A percentile compares a stretch with the other conserved stretches of the same genome.
phyloP scores from a whole-genome alignment of 2,329 filamentous ascomycete genomes.

The Cephalotrichum gorgonifer region DNA sequence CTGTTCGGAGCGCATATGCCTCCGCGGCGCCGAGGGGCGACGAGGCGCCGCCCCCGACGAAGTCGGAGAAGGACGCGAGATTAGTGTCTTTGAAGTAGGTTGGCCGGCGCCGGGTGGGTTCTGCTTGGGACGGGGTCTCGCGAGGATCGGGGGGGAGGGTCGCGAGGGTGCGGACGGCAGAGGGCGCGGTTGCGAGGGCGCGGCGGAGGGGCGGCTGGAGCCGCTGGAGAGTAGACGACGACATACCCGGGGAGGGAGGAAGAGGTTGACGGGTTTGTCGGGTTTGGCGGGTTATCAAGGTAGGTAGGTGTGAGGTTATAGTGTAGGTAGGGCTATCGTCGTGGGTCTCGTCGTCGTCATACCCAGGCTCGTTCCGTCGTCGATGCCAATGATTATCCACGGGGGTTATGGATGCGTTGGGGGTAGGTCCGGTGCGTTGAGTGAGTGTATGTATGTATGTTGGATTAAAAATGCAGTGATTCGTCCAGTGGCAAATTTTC shows the following conservation, averaged over 20 bases:
- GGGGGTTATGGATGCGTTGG: not conserved
- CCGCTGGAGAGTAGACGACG: constrained; percentile 26
- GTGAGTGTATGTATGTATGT: not conserved
- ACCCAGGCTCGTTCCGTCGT: no score
- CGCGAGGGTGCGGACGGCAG: constrained; percentile 29
- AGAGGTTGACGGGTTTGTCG: no score
- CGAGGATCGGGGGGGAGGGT: constrained; percentile 28
- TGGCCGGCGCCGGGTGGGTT: constrained; percentile 20
- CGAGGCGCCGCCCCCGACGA: constrained; percentile 33
- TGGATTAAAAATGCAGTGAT: constrained; percentile 1
- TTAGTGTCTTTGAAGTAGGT: constrained; percentile 52
- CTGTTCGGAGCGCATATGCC: constrained; percentile 50
- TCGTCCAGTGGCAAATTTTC: constrained; percentile 4
- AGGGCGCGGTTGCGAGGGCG: constrained; percentile 22
- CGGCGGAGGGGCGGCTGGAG: constrained; percentile 30
- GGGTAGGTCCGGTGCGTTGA: not conserved
- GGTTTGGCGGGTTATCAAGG: no score
- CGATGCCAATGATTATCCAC: not conserved
- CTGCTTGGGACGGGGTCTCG: constrained; percentile 17
- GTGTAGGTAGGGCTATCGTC: no score
- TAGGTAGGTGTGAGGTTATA: no score
- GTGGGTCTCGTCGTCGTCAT: no score
- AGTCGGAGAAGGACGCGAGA: constrained; percentile 48
- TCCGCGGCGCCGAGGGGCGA: constrained; percentile 38
- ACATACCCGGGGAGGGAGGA: no score